Conservation (phyloP, 2,329 filamentous ascomycete species). For the Trichophaea hybrida region DNA sequence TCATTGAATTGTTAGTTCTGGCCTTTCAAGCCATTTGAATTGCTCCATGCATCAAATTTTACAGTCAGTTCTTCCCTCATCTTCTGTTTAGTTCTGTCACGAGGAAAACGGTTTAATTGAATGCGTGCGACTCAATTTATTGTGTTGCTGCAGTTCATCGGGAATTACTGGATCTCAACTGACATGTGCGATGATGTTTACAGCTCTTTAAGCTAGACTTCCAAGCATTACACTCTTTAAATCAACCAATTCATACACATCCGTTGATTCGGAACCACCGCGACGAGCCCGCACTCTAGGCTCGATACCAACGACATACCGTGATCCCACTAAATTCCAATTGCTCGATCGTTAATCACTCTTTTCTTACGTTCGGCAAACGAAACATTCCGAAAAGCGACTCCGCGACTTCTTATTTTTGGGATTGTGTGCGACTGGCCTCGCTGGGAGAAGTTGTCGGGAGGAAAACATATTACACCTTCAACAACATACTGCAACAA, state of each 20-base stretch:
- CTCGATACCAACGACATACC: not conserved
- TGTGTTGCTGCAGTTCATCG: constrained; percentile 3
- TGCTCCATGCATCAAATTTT: not conserved
- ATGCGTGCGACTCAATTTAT: constrained; percentile 6
- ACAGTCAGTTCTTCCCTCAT: not conserved
- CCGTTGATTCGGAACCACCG: constrained; percentile 6
- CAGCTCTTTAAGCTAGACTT: constrained; percentile 5
- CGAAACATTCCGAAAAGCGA: not conserved
- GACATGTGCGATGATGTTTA: constrained; percentile 8
- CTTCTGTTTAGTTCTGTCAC: too few relatives aligned
- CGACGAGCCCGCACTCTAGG: not conserved
- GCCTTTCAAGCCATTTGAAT: constrained; percentile 9
- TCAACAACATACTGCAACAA: constrained; percentile 6
- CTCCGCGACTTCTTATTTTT: not conserved
- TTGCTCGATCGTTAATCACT: not conserved
- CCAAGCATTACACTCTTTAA: constrained; percentile 1
- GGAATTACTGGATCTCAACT: constrained; percentile 4
- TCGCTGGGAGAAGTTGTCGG: not conserved
- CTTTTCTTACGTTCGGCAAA: not conserved
- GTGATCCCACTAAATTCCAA: not conserved
- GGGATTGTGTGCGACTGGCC: not conserved
- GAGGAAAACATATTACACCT: constrained; percentile 14
- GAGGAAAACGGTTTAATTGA: not conserved
- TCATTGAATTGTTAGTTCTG: constrained; percentile 17
- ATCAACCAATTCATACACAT: not conserved